Evolutionary conservation across 768 basidiomycete species (phyloP), one percentile per base, ranked within the genome.

Genomic region (Leccinum subtestaceum): DNA sequence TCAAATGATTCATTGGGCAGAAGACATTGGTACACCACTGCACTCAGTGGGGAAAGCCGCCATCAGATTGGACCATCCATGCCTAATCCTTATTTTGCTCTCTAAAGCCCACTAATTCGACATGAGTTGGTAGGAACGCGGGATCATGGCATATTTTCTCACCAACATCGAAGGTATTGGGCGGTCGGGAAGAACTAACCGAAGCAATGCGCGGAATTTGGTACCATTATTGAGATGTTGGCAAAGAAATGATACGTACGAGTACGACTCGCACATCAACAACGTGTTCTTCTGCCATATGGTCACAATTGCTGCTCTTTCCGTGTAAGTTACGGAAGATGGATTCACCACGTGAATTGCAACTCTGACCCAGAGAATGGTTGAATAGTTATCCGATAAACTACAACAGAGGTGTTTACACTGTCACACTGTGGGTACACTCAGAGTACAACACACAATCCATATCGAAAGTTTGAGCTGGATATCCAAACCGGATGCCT

Each of bases 151-250:
- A n/a, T 27, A 13, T 17, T 19, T 55, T 74, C 88, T 58, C 62
- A 91, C 91, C 75, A 80, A 76, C 84, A 88, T 87, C 2, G 92
- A 93, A 52, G 92, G 92, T 69, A 94, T 93, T 13, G 83, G 80
- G 56, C 84, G 80, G 55, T 76, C 77, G 5, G 91, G 91, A 63
- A 83, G 81, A 29, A 19, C 40, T 9, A 2, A 15, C 55, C 3
- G 29, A 27, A 21, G 4, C 11, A 31, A 19, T 5, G n/a, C 4
- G n/a, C 4, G 5, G 11, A 23, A 47, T 5, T 21, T 47, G 49
- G 31, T 48, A 69, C 29, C 29, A 31, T 31, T 17, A 6, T 47
- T 40, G 48, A 40, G 46, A 52, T 57, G n/a, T 36, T 19, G 36
- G 9, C 17, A 32, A 32, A 32, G 32, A 32, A 32, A 32, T 32